Conservation (phyloP, 1,284 basidiomycete genomes). For the Tylopilus sp. region DNA sequence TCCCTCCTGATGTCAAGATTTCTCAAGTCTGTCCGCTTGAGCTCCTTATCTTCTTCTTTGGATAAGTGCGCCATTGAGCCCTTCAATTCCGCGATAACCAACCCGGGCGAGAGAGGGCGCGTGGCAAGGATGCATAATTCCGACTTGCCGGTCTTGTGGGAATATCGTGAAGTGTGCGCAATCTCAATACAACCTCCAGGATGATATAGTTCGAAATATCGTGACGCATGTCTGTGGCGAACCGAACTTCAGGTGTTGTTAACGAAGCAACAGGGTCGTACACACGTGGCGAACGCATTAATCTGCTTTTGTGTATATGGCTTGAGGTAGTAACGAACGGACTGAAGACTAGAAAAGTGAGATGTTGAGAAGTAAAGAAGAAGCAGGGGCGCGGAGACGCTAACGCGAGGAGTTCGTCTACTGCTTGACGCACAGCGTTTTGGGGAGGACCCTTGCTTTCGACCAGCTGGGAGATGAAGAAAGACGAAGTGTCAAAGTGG, state of each 20-base stretch:
- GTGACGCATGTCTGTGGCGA: constrained; percentile 68
- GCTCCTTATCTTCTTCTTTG: constrained; percentile 76
- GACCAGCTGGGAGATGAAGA: constrained; percentile 48
- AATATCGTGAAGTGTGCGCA: constrained; percentile 80
- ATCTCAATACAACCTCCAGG: constrained; percentile 83
- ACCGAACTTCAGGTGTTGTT: constrained; percentile 27
- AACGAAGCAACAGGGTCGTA: constrained; percentile 34
- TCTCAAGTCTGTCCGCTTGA: constrained; percentile 68
- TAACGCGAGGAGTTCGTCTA: constrained; percentile 70
- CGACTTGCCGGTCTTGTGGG: constrained; percentile 81
- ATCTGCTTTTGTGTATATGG: constrained; percentile 73
- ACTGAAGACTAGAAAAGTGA: constrained; percentile 48
- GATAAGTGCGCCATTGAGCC: constrained; percentile 85
- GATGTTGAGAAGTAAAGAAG: constrained; percentile 18
- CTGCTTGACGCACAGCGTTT: constrained; percentile 58
- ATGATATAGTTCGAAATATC: constrained; percentile 81
- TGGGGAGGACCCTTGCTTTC: constrained; percentile 49
- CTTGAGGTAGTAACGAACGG: constrained; percentile 72
- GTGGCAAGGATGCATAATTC: constrained; percentile 89
- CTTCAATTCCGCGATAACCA: constrained; percentile 77
- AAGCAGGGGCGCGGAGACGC: constrained; percentile 32
- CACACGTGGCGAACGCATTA: constrained; percentile 84
- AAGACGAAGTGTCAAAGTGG: constrained; percentile 10
- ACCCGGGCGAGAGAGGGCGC: constrained; percentile 62
- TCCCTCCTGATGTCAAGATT: constrained; percentile 77